Evolutionary conservation across 2,329 filamentous ascomycete genomes (phyloP).

Genomic region (Exserohilum turcica): DNA sequence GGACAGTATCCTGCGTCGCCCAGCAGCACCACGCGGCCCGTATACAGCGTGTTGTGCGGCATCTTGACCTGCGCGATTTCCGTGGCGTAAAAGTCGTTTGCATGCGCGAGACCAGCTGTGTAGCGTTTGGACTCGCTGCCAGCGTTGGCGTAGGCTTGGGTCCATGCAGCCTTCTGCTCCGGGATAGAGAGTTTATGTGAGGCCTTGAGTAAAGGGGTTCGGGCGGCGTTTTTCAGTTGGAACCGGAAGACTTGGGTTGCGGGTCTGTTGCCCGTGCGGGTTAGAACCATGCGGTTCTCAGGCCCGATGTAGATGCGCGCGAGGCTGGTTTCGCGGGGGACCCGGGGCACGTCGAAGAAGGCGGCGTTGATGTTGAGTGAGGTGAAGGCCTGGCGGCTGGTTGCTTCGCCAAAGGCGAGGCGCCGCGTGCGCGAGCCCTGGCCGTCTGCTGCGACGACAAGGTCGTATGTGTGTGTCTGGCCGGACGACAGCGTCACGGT

Average conservation of each 20-base stretch:
- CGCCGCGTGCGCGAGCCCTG: constrained; percentile 27
- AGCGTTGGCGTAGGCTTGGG: constrained; percentile 41
- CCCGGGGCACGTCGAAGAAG: constrained; percentile 33
- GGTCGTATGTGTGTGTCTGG: constrained; percentile 22
- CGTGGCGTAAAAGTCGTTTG: constrained; percentile 55
- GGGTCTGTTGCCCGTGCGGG: constrained; percentile 25
- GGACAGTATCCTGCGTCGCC: constrained; percentile 57
- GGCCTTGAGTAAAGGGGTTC: constrained; percentile 1
- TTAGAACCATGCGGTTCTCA: constrained; percentile 20
- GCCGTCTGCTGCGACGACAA: constrained; percentile 38
- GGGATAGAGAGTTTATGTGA: constrained; percentile 38
- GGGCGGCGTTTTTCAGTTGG: constrained; percentile 20
- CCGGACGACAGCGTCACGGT: constrained; percentile 28
- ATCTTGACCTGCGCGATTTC: constrained; percentile 54
- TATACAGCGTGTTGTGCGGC: constrained; percentile 44
- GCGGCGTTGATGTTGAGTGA: constrained; percentile 27
- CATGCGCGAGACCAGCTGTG: constrained; percentile 47
- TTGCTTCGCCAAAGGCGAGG: constrained; percentile 27
- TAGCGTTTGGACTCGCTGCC: constrained; percentile 55
- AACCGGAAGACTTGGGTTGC: constrained; percentile 31
- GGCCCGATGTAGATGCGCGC: constrained; percentile 16
- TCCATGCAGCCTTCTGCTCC: constrained; percentile 49
- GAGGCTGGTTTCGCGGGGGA: constrained; percentile 20
- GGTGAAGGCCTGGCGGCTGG: constrained; percentile 17
- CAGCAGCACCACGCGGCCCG: constrained; percentile 56